phyloP scores from a whole-genome alignment of 2,329 filamentous ascomycete genomes.

The Fusarium mundagurra region DNA sequence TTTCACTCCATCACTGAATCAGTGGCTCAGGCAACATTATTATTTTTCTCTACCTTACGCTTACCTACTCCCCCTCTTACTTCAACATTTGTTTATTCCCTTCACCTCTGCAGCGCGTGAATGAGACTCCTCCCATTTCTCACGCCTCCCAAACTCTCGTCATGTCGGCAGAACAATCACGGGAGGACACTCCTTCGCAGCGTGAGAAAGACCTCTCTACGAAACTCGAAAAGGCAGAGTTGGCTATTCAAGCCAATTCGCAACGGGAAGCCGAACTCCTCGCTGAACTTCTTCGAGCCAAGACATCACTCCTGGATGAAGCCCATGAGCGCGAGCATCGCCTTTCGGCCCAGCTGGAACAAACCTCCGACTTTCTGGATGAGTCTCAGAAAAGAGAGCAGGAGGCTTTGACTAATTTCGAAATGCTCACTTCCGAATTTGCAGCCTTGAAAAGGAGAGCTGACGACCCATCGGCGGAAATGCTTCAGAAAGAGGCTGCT shows the following conservation, averaged over 20 bases:
- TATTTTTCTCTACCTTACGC: no score
- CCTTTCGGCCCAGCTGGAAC: not conserved
- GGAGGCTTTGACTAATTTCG: not conserved
- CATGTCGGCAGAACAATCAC: slow-evolving; percentile 2
- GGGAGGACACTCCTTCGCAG: not conserved
- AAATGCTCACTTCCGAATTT: not conserved
- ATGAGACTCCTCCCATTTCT: not conserved
- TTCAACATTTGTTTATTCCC: not conserved
- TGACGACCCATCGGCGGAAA: not conserved
- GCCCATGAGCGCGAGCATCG: slow-evolving; percentile 9
- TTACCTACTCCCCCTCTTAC: not conserved
- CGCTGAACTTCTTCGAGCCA: slow-evolving; percentile 6
- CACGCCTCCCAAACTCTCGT: not conserved
- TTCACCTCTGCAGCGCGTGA: not conserved
- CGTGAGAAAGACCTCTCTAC: slow-evolving; percentile 9
- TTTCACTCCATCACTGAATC: not conserved
- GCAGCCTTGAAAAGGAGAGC: not conserved
- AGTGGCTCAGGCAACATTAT: not conserved
- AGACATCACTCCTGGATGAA: not conserved
- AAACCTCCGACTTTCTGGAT: not conserved
- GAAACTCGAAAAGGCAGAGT: slow-evolving; percentile 8
- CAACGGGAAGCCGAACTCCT: slow-evolving; percentile 1
- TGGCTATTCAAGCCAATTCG: not conserved
- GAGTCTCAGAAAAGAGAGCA: not conserved
- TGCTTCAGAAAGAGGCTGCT: slow-evolving; percentile 2